Conservation (phyloP, 352 stramenopile genomes). For the Elongisporangium senticosum region DNA sequence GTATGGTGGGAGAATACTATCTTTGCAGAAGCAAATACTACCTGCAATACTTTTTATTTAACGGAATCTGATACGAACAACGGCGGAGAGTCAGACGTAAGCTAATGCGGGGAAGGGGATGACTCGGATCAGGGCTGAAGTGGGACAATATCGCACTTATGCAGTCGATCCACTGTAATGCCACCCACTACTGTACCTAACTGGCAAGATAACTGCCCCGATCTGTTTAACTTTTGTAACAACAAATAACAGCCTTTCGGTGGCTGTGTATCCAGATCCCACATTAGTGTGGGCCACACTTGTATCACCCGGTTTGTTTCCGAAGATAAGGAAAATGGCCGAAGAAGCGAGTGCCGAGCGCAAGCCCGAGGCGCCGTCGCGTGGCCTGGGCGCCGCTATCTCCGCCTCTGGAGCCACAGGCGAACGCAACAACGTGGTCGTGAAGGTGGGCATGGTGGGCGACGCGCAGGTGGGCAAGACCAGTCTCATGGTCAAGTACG, state of each 20-base stretch:
- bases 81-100: not conserved
- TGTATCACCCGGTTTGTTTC: not conserved
- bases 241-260: not conserved
- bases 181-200: not conserved
- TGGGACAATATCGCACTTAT: not conserved
- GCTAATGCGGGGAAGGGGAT: not conserved
- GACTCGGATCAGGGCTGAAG: not conserved
- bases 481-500: slow-evolving; percentile 96
- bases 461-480: slow-evolving; percentile 94
- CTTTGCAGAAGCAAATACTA: not conserved
- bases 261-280: too few species aligned
- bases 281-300: not conserved
- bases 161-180: not conserved
- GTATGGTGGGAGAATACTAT: not conserved
- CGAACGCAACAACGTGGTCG: slow-evolving; percentile 83
- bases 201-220: not conserved
- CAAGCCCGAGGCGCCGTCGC: slow-evolving; percentile 11
- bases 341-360: slow-evolving; percentile 29
- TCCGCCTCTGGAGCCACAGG: slow-evolving; percentile 23
- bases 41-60: not conserved
- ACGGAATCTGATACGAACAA: not conserved
- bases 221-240: not conserved
- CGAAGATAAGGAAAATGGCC: not conserved
- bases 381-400: slow-evolving; percentile 18
- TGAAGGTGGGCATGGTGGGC: slow-evolving; percentile 93